phyloP scores from a whole-genome alignment of 2,329 filamentous ascomycete genomes.

The Helotiales sp. region DNA sequence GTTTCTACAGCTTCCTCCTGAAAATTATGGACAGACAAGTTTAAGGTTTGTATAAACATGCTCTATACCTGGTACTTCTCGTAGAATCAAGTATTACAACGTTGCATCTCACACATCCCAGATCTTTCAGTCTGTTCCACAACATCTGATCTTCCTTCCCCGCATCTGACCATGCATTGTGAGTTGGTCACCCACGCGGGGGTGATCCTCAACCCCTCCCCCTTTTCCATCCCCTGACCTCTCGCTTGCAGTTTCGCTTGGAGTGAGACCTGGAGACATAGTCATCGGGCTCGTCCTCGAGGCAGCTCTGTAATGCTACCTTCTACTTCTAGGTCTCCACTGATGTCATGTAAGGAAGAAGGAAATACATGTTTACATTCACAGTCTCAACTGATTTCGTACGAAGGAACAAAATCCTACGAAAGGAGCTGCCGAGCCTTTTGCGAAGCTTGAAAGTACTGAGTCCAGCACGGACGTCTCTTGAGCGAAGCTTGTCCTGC shows the following conservation, averaged over 20 bases:
- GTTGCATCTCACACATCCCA: background rate
- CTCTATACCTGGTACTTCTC: too few species aligned
- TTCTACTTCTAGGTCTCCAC: background rate
- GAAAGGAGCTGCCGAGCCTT: background rate
- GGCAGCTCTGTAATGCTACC: background rate
- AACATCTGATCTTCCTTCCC: constrained; percentile 6
- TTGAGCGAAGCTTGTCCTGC: background rate
- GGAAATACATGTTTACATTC: background rate
- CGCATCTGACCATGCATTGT: constrained; percentile 5
- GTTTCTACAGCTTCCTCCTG: too few species aligned
- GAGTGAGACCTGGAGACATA: background rate
- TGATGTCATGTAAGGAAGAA: background rate
- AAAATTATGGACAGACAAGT: too few species aligned
- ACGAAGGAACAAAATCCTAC: background rate
- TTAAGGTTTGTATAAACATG: too few species aligned
- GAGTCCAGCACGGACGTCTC: background rate
- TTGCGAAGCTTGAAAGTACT: background rate
- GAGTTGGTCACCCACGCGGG: constrained; percentile 3
- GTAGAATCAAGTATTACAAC: background rate
- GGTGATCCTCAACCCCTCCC: background rate
- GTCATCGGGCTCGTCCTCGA: background rate
- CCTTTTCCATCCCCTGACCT: background rate
- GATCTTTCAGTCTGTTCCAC: constrained; percentile 2
- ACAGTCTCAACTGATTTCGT: background rate
- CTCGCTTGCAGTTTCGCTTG: constrained; percentile 2